phyloP scores from a whole-genome alignment of 768 basidiomycete genomes.

The Panus rudis region DNA sequence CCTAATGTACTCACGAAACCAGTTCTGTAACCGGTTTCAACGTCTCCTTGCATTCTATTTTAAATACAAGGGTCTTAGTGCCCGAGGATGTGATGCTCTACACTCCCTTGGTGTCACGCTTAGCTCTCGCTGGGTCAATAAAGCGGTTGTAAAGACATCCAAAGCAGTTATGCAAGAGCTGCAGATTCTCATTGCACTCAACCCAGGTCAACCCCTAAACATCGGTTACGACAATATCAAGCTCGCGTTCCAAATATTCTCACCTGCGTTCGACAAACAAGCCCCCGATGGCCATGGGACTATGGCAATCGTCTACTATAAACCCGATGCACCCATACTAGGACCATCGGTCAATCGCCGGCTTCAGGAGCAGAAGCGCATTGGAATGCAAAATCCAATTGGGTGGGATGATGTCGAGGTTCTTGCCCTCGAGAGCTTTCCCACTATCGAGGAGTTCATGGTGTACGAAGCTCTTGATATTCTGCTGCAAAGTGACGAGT shows the following conservation, averaged over 20 bases:
- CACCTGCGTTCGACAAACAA: no score
- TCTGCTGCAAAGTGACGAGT: conserved; percentile 4
- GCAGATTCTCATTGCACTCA: no score
- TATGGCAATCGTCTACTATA: no score
- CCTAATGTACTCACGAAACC: no score
- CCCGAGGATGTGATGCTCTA: conserved; percentile 5
- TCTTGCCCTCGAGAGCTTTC: background rate
- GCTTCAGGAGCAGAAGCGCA: background rate
- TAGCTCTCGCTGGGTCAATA: conserved; percentile 5
- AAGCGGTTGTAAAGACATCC: background rate
- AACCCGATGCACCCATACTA: no score
- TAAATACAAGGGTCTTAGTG: conserved; percentile 2
- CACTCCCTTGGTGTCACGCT: conserved; percentile 8
- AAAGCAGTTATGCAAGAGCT: conserved; percentile 3
- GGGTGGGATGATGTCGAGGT: no score
- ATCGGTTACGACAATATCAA: conserved; percentile 14
- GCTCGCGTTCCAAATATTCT: conserved; percentile 2
- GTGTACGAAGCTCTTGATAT: conserved; percentile 2
- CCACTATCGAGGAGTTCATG: background rate
- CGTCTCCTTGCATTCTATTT: conserved; percentile 4
- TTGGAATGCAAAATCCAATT: no score
- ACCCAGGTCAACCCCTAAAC: no score
- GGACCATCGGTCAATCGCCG: no score
- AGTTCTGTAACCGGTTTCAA: no score
- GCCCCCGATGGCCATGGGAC: no score